These are phyloP conservation scores for Komagataella ulmi DNA, from an alignment of 805 yeast genomes.

Conservation along the genomic window DNA sequence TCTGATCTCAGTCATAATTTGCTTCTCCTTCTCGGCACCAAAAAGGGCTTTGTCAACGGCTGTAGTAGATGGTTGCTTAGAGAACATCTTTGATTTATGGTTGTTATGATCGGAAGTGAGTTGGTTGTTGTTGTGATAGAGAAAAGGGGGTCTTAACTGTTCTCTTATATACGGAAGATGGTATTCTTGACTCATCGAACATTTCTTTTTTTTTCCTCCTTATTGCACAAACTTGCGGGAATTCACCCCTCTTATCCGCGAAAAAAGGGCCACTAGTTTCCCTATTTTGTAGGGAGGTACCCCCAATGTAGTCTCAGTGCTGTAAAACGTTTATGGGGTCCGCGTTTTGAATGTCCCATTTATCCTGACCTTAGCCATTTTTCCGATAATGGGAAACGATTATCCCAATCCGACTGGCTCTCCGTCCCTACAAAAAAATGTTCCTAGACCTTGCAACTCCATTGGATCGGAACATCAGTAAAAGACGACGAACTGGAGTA, in stretches of 20 bases:
- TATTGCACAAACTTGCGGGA: not conserved
- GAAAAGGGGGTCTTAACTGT: not conserved
- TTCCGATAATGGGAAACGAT: not conserved
- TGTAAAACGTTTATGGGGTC: not conserved
- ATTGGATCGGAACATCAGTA: not conserved
- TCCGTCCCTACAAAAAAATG: not conserved
- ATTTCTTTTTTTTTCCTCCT: not conserved
- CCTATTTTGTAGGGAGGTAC: not conserved
- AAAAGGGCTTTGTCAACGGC: conserved; percentile 6
- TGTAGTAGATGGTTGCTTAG: not conserved
- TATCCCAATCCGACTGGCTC: not conserved
- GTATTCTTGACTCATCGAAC: not conserved
- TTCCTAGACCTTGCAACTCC: not conserved
- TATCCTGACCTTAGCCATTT: not conserved
- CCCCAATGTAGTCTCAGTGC: not conserved
- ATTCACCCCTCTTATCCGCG: not conserved
- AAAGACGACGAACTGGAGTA: no score
- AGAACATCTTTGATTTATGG: not conserved
- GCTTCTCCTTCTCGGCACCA: conserved; percentile 26
- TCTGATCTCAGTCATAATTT: conserved; percentile 23
- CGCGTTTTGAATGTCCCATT: not conserved
- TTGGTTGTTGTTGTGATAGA: not conserved
- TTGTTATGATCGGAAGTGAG: not conserved
- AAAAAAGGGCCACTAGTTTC: not conserved
- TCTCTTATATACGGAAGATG: not conserved